Base-by-base conservation (phyloP, 495 filamentous ascomycete genomes). In the Penicillium ochrochloron region DNA sequence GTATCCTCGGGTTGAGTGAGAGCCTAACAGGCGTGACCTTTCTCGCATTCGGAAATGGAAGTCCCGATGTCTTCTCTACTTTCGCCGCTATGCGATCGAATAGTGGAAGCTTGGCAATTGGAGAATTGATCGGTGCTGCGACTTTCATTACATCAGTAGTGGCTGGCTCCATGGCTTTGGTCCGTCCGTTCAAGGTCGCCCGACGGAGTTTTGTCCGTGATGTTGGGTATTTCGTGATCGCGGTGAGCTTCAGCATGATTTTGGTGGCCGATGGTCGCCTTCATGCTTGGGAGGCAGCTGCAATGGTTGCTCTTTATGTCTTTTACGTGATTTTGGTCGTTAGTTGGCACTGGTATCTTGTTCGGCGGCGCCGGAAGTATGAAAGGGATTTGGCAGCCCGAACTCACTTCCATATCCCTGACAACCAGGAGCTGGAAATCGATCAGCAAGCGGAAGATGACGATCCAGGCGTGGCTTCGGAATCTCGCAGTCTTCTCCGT, bases 51-150 rank as follows among this genome's bases (percentile, higher is more conserved):
- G 96, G 96, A 58, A 99, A 99, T 78, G 96, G 96, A n/a, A 97
- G 94, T 66, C 96, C 96, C 0, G 96, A 99, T 76, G 94, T 99
- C 19, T 99, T 99, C 76, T 96, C 92, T 42, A 99, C 96, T 3
- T 97, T 98, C 72, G 96, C 94, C 33, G 96, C 96, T 62, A 98
- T 99, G 94, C 89, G 88, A 73, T 95, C 94, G 29, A 91, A 98
- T 68, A 96, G 93, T 70, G 96, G 93, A 4, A 97, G 94, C 76
- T 83, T 99, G 76, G 96, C 96, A 1, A 88, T 98, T 63, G 96
- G 96, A 34, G 96, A 99, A 77, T 82, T 99, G 56, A 92, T 99
- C 33, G 96, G 96, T 19, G 96, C 96, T 11, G 96, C 96, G 15
- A 87, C 91, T 51, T 99, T 99, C 76, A 99, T 99, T 72, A 95